Evolutionary conservation across 495 filamentous ascomycete species (phyloP).

Genomic region (Penicillium tannophilum): DNA sequence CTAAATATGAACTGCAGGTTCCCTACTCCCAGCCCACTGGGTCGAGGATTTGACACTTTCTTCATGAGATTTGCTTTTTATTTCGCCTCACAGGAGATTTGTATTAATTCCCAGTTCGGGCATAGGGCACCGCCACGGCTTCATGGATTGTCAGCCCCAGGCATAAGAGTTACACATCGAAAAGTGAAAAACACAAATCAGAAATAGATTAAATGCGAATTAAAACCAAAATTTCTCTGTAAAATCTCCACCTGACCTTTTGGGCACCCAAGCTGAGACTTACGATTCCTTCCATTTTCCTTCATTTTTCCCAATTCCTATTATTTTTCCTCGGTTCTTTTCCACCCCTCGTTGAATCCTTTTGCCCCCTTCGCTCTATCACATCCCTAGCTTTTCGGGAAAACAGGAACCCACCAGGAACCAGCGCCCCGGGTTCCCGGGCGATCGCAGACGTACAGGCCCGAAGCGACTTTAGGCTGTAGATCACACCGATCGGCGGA

Average conservation of each 20-base stretch:
- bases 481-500: slow-evolving; percentile 23
- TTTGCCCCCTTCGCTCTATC: background rate
- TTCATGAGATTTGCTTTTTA: slow-evolving; percentile 13
- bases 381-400: slow-evolving; percentile 11
- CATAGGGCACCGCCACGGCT: slow-evolving; percentile 11
- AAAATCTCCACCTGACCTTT: background rate
- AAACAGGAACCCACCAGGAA: slow-evolving; percentile 23
- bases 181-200: slow-evolving; percentile 10
- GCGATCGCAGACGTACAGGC: slow-evolving; percentile 24
- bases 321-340: background rate
- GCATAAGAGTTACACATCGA: slow-evolving; percentile 30
- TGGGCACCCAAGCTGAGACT: background rate
- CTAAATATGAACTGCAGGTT: slow-evolving; percentile 11
- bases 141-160: slow-evolving; percentile 24
- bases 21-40: slow-evolving; percentile 14
- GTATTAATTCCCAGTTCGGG: background rate
- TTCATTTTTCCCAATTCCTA: background rate
- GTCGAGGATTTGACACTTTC: slow-evolving; percentile 14
- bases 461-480: slow-evolving; percentile 28
- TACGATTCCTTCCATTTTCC: background rate
- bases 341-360: background rate
- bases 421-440: slow-evolving; percentile 33
- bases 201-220: slow-evolving; percentile 9
- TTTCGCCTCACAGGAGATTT: background rate
- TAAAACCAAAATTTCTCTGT: slow-evolving; percentile 2